Conservation (phyloP, 2,329 filamentous ascomycete genomes). For the Pseudogymnoascus sp. region DNA sequence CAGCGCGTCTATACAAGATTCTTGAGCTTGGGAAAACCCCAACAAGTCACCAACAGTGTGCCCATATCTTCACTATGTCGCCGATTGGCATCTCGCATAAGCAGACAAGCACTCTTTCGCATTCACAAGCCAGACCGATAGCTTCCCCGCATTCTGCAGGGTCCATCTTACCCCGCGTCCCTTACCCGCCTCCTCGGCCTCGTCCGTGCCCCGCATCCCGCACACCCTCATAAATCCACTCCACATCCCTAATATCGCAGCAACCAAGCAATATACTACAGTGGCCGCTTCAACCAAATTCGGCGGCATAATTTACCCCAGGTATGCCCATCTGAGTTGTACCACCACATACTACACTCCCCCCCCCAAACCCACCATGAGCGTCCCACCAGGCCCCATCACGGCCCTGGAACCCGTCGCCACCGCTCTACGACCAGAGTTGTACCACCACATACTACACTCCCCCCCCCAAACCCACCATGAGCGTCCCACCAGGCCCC, state of each 20-base stretch:
- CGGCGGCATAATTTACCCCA: neutral
- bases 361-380: neutral
- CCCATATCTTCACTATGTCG: neutral
- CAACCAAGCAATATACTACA: neutral
- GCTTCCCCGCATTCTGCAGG: neutral
- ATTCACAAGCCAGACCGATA: neutral
- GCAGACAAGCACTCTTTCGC: neutral
- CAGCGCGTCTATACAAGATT: neutral
- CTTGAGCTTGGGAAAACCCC: neutral
- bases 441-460: neutral
- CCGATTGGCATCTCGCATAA: neutral
- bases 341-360: neutral
- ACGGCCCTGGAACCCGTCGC: too few relatives aligned
- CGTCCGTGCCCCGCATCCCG: neutral
- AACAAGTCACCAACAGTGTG: neutral
- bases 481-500: neutral
- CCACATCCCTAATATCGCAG: neutral
- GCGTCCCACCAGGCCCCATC: neutral
- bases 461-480: neutral
- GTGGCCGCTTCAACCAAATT: neutral
- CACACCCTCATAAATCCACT: neutral
- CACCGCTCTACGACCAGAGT: too few relatives aligned
- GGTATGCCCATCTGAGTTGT: neutral
- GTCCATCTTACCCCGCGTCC: neutral
- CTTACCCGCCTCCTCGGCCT: neutral